Percentiles rank a stretch among this genome's conserved stretches.
Evolutionary conservation across 768 basidiomycete species (phyloP).

Genomic region (Lentinula sp.): DNA sequence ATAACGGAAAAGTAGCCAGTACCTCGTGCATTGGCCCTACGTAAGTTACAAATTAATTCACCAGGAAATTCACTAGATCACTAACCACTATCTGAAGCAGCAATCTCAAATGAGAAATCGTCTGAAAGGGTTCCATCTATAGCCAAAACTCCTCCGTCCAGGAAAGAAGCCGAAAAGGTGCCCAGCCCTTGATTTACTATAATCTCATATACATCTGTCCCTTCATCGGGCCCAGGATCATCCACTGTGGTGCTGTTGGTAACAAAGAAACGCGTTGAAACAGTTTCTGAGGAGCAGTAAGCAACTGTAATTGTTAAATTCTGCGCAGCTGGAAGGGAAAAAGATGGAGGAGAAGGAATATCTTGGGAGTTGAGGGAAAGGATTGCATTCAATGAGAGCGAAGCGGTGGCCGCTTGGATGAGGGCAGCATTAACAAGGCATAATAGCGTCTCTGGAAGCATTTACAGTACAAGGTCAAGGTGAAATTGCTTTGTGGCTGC

Average conservation of each 20-base stretch:
- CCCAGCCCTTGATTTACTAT: slow-evolving; percentile 41
- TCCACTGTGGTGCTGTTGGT: slow-evolving; percentile 38
- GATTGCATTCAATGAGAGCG: slow-evolving; percentile 31
- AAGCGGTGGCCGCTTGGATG: background rate
- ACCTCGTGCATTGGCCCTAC: slow-evolving; percentile 41
- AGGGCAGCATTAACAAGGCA: slow-evolving; percentile 5
- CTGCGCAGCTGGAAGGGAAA: slow-evolving; percentile 32
- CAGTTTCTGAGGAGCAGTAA: slow-evolving; percentile 30
- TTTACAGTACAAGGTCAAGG: slow-evolving; percentile 1
- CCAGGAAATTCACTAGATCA: background rate
- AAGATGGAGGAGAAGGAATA: slow-evolving; percentile 28
- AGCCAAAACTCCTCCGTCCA: slow-evolving; percentile 45
- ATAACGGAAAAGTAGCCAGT: slow-evolving; percentile 39
- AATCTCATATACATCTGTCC: slow-evolving; percentile 42
- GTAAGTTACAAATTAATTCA: background rate
- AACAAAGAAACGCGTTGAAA: slow-evolving; percentile 51
- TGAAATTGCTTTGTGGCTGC: background rate
- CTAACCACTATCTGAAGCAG: slow-evolving; percentile 42
- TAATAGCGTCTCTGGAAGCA: slow-evolving; percentile 4
- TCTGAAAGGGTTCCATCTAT: slow-evolving; percentile 29
- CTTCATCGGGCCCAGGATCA: slow-evolving; percentile 31
- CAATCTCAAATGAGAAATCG: slow-evolving; percentile 50
- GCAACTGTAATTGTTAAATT: slow-evolving; percentile 43
- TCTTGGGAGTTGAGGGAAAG: slow-evolving; percentile 23
- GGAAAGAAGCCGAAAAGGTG: slow-evolving; percentile 40